Percentiles rank a stretch among this genome's conserved stretches.
Conservation (phyloP, 75 land plant genomes). For the Sequoia sempervirens region DNA sequence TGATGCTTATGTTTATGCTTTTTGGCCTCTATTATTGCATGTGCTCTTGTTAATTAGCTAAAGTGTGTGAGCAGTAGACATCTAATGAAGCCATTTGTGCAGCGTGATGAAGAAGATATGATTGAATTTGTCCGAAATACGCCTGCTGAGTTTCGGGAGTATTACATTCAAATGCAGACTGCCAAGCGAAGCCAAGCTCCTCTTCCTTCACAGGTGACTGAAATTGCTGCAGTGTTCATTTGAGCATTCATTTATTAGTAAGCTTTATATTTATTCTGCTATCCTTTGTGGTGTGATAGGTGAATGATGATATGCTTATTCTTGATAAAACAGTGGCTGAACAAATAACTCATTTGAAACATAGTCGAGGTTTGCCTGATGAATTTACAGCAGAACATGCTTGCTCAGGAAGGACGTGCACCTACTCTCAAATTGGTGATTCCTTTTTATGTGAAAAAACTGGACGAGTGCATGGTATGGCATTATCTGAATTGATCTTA, state of each 20-base stretch:
- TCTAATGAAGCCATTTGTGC: conserved; percentile 9
- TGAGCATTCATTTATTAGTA: neutral
- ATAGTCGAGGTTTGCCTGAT: conserved; percentile 62
- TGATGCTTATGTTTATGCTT: neutral
- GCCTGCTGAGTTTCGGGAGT: conserved; percentile 81
- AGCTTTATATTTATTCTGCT: conserved; percentile 2
- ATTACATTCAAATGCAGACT: conserved; percentile 94
- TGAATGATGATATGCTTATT: conserved; percentile 69
- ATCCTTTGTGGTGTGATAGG: conserved; percentile 29
- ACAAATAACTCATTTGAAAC: conserved; percentile 78
- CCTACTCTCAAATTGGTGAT: conserved; percentile 88
- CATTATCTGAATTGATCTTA: neutral
- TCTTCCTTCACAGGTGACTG: conserved; percentile 75
- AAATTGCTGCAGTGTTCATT: neutral
- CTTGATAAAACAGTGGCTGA: conserved; percentile 85
- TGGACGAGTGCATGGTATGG: conserved; percentile 85
- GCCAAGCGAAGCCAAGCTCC: conserved; percentile 96
- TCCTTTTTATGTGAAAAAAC: conserved; percentile 93
- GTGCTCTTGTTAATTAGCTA: neutral
- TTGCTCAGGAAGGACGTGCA: conserved; percentile 84
- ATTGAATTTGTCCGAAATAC: conserved; percentile 70
- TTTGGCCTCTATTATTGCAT: neutral
- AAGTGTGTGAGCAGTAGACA: neutral
- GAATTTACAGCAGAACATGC: conserved; percentile 52
- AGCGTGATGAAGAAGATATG: conserved; percentile 96